Evolutionary conservation across 345 rosid species (phyloP), one percentile per base, ranked within the genome.

Genomic region (Atalantia buxifolia): DNA sequence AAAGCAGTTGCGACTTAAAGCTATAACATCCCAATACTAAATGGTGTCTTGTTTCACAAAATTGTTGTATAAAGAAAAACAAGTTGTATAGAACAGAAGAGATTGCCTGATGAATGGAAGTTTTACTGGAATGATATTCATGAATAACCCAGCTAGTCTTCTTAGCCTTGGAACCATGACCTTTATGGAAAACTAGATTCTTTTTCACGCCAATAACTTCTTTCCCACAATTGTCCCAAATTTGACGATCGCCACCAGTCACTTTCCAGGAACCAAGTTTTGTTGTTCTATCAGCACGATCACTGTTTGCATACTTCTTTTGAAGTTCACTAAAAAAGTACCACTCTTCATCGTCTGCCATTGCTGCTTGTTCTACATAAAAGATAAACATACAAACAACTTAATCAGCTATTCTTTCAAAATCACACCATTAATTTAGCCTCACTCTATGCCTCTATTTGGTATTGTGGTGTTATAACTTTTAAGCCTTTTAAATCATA

Each of bases 231-330:
- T 33, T 69, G n/a, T 55, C 80, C 42, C 38, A 69, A 74, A 87
- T 74, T 31, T 27, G 1, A 2, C 86, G 85, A 71, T 69, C 59
- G 5, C 38, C 69, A 7, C 89, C 92, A 0, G 89, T 83, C 35
- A 77, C 13, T 80, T 86, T 87, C 90, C 90, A 89, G n/a, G 1
- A 74, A 7, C 92, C 90, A 45, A 16, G 1, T 56, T 9, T 33
- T 5, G 88, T 85, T 2, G 64, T 79, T 76, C 92, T 83, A 53
- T 80, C 78, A 5, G 25, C 45, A 4, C 67, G 69, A 9, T 33
- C 66, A 64, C 83, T 69, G n/a, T 83, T 82, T 45, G 2, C 2
- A 3, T 59, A 19, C 13, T 73, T 74, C 31, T 42, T 60, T 50
- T 74, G 75, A 5, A 24, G 74, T 0, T 62, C 75, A 5, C 66